Base-by-base conservation (phyloP, 2,329 filamentous ascomycete species). In the Ophiostoma sp. region DNA sequence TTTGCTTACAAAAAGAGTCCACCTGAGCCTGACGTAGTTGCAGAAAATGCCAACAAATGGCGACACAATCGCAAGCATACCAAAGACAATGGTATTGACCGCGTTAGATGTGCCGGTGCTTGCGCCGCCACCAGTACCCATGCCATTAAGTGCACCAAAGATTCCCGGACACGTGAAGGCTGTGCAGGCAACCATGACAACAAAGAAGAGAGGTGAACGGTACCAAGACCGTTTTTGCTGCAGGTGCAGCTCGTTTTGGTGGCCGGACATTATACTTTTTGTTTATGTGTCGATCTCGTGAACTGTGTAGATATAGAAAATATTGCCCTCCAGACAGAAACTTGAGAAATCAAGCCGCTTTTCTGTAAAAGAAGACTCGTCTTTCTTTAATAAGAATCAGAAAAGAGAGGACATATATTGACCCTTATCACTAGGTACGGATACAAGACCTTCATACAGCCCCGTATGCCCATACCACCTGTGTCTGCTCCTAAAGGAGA, bases 141-240 rank as follows among this genome's bases (percentile, higher is more conserved):
- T 75, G 42, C 78, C 78, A 11, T 75, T 75, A 12, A 79, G 74
- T 28, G 78, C 77, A 68, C 78, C 78, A 69, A 76, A 79, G 71
- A 79, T 79, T 28, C 78, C 78, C 0, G 77, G 77, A 59, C 77
- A 78, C 28, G 74, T 72, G 31, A 75, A 92, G 79, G 73, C 73
- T 0, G 73, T 74, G 17, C 55, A 66, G 19, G 73, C 64, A 12
- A 74, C 73, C 48, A 74, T 50, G 28, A 52, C 6, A 25, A 71
- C 73, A 3, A 66, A 70, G 48, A 74, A 74, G 2, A 72, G n/a
- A 50, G 70, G 48, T 25, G 70, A 72, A 1, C 73, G 64, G 50
- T 74, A 68, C 73, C 73, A 74, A 5, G 42, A 69, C 19, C 31
- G 42, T 4, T 42, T 55, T 25, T 52, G 70, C 52, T 48, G 12